Evolutionary conservation across 805 yeast species (phyloP), one percentile per base, ranked within the genome.

Genomic region (Candida railenensis): DNA sequence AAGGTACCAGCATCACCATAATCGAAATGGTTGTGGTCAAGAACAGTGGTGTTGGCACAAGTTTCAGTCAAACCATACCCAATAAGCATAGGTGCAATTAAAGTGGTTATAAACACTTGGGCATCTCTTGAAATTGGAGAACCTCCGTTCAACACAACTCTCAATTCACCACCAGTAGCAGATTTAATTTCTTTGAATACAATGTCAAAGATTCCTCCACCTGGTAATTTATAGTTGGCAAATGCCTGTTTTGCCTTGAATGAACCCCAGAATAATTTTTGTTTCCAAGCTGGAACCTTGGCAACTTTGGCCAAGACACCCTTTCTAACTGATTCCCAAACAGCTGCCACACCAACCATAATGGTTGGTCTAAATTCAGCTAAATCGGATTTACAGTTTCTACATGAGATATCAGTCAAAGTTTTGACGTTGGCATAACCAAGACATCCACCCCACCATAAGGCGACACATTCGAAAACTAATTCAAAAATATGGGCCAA

Each of bases 281-380:
- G 96, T 28, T 79, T 76, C 20, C 83, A 56, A 14, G 81, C 57
- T 15, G 96, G 86, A 58, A 76, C 75, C 58, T 81, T 78, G 54
- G 76, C 73, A 54, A 94, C 80, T 71, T 91, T 90, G 46, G 80
- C 80, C 48, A 89, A 50, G 49, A 94, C 86, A 48, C 99, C 99
- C 75, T 94, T 94, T 67, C 91, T 86, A 50, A 94, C 89, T 34
- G 86, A 78, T 74, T 94, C 99, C 96, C 97, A 94, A 44, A 94
- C 97, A 3, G 98, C 96, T 15, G 97, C 97, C 47, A 94, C 99
- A 67, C 97, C 99, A 53, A 90, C 97, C 96, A 94, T 87, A 56
- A 91, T 69, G 3, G 97, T 87, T 48, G 99, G 99, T 65, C 82
- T 77, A 69, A 90, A 87, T 60, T 86, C 87, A 47, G 77, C 80